Conservation (phyloP, 2,329 filamentous ascomycete species). For the Fusarium liriodendri region DNA sequence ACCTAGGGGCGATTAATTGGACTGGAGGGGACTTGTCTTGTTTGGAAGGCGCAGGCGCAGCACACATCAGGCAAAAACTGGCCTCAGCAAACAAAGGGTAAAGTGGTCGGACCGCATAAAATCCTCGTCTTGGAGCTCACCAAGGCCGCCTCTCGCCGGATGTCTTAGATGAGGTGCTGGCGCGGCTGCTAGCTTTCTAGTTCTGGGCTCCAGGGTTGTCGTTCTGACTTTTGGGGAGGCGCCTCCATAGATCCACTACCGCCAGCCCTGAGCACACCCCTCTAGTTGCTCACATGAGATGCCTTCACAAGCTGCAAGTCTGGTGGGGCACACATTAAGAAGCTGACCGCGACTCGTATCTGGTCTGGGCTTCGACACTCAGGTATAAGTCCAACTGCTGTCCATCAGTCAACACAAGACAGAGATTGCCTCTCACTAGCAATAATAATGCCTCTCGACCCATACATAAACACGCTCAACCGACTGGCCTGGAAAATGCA, state of each 20-base stretch:
- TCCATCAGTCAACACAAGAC: background rate
- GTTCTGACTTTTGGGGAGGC: background rate
- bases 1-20: background rate
- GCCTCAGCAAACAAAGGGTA: background rate
- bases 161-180: background rate
- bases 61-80: slow-evolving; percentile 12
- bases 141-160: background rate
- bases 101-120: background rate
- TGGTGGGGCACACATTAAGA: background rate
- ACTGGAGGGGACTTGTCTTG: background rate
- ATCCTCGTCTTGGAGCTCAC: background rate
- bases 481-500: slow-evolving; percentile 20
- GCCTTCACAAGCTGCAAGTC: background rate
- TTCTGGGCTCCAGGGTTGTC: background rate
- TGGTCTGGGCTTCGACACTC: background rate
- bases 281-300: slow-evolving; percentile 6
- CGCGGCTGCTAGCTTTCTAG: slow-evolving; percentile 2
- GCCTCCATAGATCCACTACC: background rate
- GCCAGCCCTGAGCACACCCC: background rate
- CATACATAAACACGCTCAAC: slow-evolving; percentile 1
- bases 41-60: background rate
- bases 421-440: background rate
- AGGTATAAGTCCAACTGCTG: background rate
- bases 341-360: background rate
- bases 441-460: slow-evolving; percentile 3